phyloP scores from a whole-genome alignment of 2,329 filamentous ascomycete genomes.

The Colletotrichum somersetense region DNA sequence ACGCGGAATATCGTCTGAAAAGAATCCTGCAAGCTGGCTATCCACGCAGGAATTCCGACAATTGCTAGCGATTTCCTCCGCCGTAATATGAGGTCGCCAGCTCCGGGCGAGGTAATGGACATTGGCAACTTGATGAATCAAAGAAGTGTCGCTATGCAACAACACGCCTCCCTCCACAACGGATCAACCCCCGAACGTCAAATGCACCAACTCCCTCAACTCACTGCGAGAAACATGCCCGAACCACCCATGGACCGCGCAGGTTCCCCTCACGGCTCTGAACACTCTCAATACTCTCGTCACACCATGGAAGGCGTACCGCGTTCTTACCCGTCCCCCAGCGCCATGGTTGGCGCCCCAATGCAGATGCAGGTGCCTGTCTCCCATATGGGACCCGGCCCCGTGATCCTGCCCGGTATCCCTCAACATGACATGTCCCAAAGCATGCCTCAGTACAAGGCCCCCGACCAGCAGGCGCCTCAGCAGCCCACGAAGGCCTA shows the following conservation, averaged over 20 bases:
- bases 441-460: constrained; percentile 45
- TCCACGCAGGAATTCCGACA: constrained; percentile 36
- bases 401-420: constrained; percentile 60
- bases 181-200: constrained; percentile 47
- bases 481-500: constrained; percentile 53
- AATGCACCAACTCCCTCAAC: constrained; percentile 46
- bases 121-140: constrained; percentile 67
- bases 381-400: constrained; percentile 48
- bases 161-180: constrained; percentile 44
- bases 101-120: constrained; percentile 64
- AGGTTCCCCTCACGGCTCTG: constrained; percentile 70
- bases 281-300: constrained; percentile 68
- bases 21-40: constrained; percentile 32
- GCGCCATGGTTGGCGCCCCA: constrained; percentile 58
- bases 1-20: constrained; percentile 34
- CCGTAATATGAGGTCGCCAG: constrained; percentile 57
- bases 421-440: constrained; percentile 49
- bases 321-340: constrained; percentile 66
- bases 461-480: constrained; percentile 39
- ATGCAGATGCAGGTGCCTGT: constrained; percentile 59
- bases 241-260: constrained; percentile 62
- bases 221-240: constrained; percentile 45
- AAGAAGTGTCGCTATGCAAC: constrained; percentile 54
- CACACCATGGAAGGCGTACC: constrained; percentile 59
- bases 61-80: constrained; percentile 27